Percentiles rank a stretch among this genome's conserved stretches.
Evolutionary conservation across 805 yeast genomes (phyloP).

Genomic region (Millerago galiae): DNA sequence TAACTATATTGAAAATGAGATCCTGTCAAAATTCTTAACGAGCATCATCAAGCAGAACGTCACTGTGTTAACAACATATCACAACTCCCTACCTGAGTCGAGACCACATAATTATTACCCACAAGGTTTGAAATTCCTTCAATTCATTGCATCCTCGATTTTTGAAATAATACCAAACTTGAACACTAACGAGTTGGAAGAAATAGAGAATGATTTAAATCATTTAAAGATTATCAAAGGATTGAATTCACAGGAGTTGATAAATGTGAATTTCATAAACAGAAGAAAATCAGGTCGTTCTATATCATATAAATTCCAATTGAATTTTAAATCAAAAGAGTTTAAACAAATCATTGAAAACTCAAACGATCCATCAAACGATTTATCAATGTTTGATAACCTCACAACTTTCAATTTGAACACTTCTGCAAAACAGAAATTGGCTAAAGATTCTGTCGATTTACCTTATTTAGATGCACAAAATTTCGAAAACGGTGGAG

Average conservation of each 20-base stretch:
- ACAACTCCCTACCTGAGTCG: constrained; percentile 34
- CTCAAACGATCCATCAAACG: constrained; percentile 31
- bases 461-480: constrained; percentile 92
- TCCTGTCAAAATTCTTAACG: constrained; percentile 45
- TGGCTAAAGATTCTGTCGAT: constrained; percentile 79
- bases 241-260: constrained; percentile 37
- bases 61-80: constrained; percentile 42
- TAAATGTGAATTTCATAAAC: constrained; percentile 49
- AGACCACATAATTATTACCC: constrained; percentile 41
- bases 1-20: constrained; percentile 44
- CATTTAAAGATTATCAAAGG: constrained; percentile 44
- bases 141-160: constrained; percentile 70
- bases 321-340: constrained; percentile 44
- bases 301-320: constrained; percentile 43
- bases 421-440: constrained; percentile 66
- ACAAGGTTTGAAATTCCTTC: constrained; percentile 40
- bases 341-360: constrained; percentile 26
- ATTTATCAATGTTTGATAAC: constrained; percentile 52
- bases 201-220: constrained; percentile 32
- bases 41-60: constrained; percentile 40
- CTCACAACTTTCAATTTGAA: constrained; percentile 84
- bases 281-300: constrained; percentile 86
- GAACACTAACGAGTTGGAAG: constrained; percentile 39
- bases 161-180: constrained; percentile 50
- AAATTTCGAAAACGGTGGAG: constrained; percentile 73